Evolutionary conservation across 1,284 basidiomycete species (phyloP).

Genomic region (Cerioporus squamosus): DNA sequence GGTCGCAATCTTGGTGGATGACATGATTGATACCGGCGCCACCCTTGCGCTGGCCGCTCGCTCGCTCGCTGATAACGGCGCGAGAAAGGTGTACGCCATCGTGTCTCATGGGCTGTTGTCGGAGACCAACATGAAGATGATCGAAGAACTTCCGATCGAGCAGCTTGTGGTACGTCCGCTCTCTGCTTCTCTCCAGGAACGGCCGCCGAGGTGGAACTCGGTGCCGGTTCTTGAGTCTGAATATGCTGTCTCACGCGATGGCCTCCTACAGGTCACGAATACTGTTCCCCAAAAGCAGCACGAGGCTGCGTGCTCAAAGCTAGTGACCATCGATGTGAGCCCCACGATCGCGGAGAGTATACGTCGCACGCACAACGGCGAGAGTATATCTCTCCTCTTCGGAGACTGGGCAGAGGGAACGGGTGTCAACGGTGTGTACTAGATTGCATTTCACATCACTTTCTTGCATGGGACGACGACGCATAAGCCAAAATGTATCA

Average conservation of each 20-base stretch:
- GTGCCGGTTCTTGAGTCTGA: slow-evolving; percentile 34
- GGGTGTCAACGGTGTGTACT: slow-evolving; percentile 29
- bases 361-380: slow-evolving; percentile 95
- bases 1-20: slow-evolving; percentile 95
- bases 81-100: slow-evolving; percentile 86
- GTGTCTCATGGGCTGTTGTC: slow-evolving; percentile 93
- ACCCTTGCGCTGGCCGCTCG: slow-evolving; percentile 88
- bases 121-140: slow-evolving; percentile 78
- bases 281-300: slow-evolving; percentile 73
- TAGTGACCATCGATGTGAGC: slow-evolving; percentile 84
- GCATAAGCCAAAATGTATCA: slow-evolving; percentile 27
- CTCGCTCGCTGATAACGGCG: slow-evolving; percentile 88
- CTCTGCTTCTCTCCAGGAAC: neutral
- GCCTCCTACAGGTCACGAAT: slow-evolving; percentile 70
- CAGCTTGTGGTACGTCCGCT: slow-evolving; percentile 77
- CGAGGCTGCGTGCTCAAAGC: slow-evolving; percentile 58
- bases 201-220: slow-evolving; percentile 4
- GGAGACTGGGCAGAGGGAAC: slow-evolving; percentile 64
- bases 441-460: slow-evolving; percentile 17
- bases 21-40: slow-evolving; percentile 96
- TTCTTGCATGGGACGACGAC: slow-evolving; percentile 20
- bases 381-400: slow-evolving; percentile 85
- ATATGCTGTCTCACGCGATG: slow-evolving; percentile 14
- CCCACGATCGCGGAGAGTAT: slow-evolving; percentile 96
- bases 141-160: slow-evolving; percentile 83